Base-by-base conservation (phyloP, 179 eudicot genomes). In the Corrigiola litoralis region DNA sequence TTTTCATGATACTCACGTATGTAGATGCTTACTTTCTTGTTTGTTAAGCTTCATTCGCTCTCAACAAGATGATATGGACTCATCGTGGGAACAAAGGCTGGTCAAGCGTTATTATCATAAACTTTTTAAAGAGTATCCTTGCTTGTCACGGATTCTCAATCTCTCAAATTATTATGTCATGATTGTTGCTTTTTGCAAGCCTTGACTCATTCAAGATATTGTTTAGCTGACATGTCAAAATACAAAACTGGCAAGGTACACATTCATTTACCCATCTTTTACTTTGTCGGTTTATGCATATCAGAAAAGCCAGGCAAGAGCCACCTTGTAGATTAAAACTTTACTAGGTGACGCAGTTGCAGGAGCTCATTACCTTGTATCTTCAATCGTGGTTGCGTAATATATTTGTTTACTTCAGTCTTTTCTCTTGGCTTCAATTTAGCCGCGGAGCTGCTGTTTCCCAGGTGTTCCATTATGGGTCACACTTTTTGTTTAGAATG, bases 111-210 rank as follows among this genome's bases (percentile, higher is more conserved):
- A 94, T 79, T 88, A 94, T 76, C 83, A 81, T 75, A 90, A 94
- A 78, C 99, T 94, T 56, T 94, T 90, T 72, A 90, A 90, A 77
- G 97, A 90, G 97, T 90, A 92, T 92, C 98, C 95, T 85, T 75
- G 52, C 58, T 58, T 25, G 17, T 49, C 1, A 6, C 9, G 12
- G 38, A 33, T 44, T 62, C 13, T 23, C 29, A 47, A 5, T 38
- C 5, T 24, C 50, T n/a, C 4, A 14, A 32, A 31, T 37, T 40
- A n/a, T 51, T 45, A n/a, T 32, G 37, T 62, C 14, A 36, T 17
- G 29, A 4, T 58, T 60, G 17, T 7, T 40, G 33, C 5, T 13
- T 53, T 58, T 66, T 49, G 46, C 12, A 40, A 50, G 74, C 81
- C 76, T 89, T 80, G 74, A 80, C 79, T 61, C 17, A 46, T 63